Conservation (phyloP, 768 basidiomycete species). For the Mycena crocata region DNA sequence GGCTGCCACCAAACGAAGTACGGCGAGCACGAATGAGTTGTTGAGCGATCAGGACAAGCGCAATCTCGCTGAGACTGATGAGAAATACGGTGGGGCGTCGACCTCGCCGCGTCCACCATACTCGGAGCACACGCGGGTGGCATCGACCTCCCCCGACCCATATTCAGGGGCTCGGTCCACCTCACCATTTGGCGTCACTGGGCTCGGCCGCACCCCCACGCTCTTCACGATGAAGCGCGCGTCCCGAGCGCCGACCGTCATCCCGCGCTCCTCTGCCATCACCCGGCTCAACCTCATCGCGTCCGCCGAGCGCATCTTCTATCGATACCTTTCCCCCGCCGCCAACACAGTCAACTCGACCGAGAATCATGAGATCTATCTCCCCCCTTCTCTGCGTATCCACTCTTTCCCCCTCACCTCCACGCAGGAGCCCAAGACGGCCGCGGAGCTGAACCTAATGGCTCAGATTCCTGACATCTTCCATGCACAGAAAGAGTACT, state of each 20-base stretch:
- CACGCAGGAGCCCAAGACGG: constrained; percentile 75
- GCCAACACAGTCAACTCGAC: constrained; percentile 80
- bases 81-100: constrained; percentile 58
- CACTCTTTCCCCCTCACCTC: constrained; percentile 89
- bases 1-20: constrained; percentile 77
- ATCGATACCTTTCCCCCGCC: constrained; percentile 89
- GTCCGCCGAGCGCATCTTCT: constrained; percentile 96
- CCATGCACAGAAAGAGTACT: constrained; percentile 96
- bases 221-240: constrained; percentile 82
- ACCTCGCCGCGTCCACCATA: constrained; percentile 45
- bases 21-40: constrained; percentile 81
- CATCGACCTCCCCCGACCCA: constrained; percentile 63
- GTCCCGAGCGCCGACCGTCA: constrained; percentile 92
- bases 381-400: constrained; percentile 92
- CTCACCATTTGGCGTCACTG: constrained; percentile 74
- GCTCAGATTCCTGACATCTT: constrained; percentile 97
- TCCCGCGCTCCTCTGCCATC: constrained; percentile 92
- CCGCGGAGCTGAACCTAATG: constrained; percentile 77
- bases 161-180: constrained; percentile 65
- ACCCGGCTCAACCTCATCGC: constrained; percentile 89
- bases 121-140: constrained; percentile 59
- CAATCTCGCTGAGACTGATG: constrained; percentile 64
- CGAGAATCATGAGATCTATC: constrained; percentile 97
- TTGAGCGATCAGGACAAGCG: constrained; percentile 78
- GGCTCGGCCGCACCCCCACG: constrained; percentile 80